phyloP scores from a whole-genome alignment of 306 rosid genomes.

The Calophaca sinica region DNA sequence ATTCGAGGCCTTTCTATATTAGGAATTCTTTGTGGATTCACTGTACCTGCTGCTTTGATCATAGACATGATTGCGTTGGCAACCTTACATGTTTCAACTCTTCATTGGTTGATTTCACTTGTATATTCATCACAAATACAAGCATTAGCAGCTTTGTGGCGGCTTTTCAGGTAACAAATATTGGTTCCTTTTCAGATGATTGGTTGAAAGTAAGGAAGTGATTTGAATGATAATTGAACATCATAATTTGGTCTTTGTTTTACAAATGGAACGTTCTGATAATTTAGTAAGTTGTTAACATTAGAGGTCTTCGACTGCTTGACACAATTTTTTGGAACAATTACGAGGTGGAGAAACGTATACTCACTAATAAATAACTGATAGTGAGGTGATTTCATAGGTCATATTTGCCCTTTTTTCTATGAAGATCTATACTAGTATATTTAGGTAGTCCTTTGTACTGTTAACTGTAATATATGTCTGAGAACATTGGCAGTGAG shows the following conservation, averaged over 20 bases:
- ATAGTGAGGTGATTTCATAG: constrained; percentile 26
- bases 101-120: constrained; percentile 86
- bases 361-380: constrained; percentile 9
- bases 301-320: constrained; percentile 18
- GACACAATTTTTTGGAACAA: constrained; percentile 34
- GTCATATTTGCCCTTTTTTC: constrained; percentile 27
- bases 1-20: constrained; percentile 73
- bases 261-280: constrained; percentile 5
- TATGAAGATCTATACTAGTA: constrained; percentile 30
- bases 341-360: constrained; percentile 32
- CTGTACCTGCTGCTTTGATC: constrained; percentile 75
- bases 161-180: constrained; percentile 82
- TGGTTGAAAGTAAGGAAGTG: constrained; percentile 21
- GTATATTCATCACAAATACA: constrained; percentile 88
- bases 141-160: constrained; percentile 91
- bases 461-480: constrained; percentile 9
- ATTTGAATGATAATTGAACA: constrained; percentile 39
- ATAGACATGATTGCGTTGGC: constrained; percentile 73
- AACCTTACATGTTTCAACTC: constrained; percentile 76
- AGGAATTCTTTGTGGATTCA: constrained; percentile 85
- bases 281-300: constrained; percentile 10
- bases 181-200: constrained; percentile 39
- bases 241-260: constrained; percentile 19
- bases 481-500: constrained; percentile 27
- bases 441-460: constrained; percentile 15